A percentile compares a stretch with the other conserved stretches of the same genome.
Evolutionary conservation across 2,329 filamentous ascomycete species (phyloP).

Genomic region (Fusarium sp.): DNA sequence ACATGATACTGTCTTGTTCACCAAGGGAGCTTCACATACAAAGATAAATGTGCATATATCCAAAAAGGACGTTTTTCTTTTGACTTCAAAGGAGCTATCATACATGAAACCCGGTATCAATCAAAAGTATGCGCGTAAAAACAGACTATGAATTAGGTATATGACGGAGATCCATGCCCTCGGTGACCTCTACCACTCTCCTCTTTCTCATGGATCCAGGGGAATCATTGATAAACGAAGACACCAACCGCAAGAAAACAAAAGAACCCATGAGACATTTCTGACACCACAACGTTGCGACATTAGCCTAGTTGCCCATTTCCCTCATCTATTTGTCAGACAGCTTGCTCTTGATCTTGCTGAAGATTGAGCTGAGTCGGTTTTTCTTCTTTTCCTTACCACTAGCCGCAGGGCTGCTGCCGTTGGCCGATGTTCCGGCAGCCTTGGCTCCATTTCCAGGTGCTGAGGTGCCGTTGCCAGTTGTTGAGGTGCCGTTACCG

Average conservation of each 20-base stretch:
- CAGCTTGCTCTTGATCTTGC: conserved; percentile 66
- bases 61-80: conserved; percentile 33
- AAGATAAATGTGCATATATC: conserved; percentile 16
- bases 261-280: conserved; percentile 41
- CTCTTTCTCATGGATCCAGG: conserved; percentile 53
- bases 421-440: conserved; percentile 33
- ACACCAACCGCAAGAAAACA: conserved; percentile 54
- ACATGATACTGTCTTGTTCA: conserved; percentile 13
- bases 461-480: conserved; percentile 38
- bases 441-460: conserved; percentile 43
- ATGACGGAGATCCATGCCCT: conserved; percentile 53
- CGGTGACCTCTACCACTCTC: conserved; percentile 49
- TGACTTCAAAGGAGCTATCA: conserved; percentile 35
- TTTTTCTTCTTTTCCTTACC: conserved; percentile 76
- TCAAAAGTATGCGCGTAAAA: conserved; percentile 43
- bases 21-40: not conserved
- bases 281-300: conserved; percentile 45
- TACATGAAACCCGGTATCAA: conserved; percentile 48
- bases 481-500: conserved; percentile 41
- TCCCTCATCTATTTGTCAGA: conserved; percentile 51
- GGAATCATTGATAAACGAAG: conserved; percentile 59
- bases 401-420: conserved; percentile 37
- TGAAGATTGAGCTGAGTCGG: conserved; percentile 73
- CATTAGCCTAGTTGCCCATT: conserved; percentile 44
- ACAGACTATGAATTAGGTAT: conserved; percentile 55